Base-by-base conservation (phyloP, 495 filamentous ascomycete species). In the Extremus antarcticus region DNA sequence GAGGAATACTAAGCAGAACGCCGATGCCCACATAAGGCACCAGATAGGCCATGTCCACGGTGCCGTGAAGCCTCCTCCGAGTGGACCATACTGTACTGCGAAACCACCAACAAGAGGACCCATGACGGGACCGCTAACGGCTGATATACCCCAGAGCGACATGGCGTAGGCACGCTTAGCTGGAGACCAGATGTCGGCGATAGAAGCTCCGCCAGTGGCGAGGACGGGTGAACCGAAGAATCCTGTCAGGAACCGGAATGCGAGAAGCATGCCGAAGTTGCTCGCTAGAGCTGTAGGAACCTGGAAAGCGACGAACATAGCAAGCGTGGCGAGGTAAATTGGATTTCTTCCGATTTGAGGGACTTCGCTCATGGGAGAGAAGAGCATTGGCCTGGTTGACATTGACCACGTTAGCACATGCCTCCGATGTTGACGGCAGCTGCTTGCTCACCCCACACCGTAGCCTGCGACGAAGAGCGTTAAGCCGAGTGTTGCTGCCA, bases 191-290 rank as follows among this genome's bases (percentile, higher is more conserved):
- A 70, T 66, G 43, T 70, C 68, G 2, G 53, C 55, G 71, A 60
- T 83, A 74, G 83, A 74, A 68, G 63, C 76, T 73, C 56, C 83
- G 65, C 66, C 64, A 3, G 64, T 79, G 0, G 77, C 76, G 4
- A 81, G 69, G 19, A 67, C 71, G 0, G 77, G 77, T 0, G 69
- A 72, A 29, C 77, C 76, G 48, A 79, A 68, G 54, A 79, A 76
- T 1, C 78, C 77, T 15, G 73, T 74, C 1, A 79, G 50, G 53
- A 80, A 80, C 3, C 78, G 76, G 53, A 80, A 76, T 7, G 73
- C 76, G 0, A 80, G 63, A 1, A 80, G 64, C 66, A 74, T 76
- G 48, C 69, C 74, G 48, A 79, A 73, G 61, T 78, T 78, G 0
- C 63, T 66, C 7, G 75, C 72, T 1, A 73, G 64, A 0, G 72